Evolutionary conservation across 2,329 filamentous ascomycete genomes (phyloP).

Genomic region (Phaeophleospora eucalypticola): DNA sequence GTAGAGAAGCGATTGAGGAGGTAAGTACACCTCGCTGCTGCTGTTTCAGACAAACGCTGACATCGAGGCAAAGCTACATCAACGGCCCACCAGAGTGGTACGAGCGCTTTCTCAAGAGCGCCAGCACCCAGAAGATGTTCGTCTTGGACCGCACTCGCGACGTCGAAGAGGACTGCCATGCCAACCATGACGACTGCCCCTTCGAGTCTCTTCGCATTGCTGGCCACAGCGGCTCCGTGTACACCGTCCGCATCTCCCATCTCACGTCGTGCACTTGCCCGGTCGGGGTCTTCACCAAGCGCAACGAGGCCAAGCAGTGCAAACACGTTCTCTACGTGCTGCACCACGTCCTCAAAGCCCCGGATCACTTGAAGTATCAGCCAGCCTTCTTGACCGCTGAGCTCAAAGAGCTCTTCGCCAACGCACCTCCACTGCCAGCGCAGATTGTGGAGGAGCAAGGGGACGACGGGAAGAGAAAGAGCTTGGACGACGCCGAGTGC

Average conservation of each 20-base stretch:
- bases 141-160: constrained; percentile 50
- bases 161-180: constrained; percentile 42
- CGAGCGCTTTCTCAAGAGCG: constrained; percentile 20
- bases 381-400: constrained; percentile 57
- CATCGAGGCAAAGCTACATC: constrained; percentile 11
- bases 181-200: constrained; percentile 46
- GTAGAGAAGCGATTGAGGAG: constrained; percentile 24
- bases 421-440: constrained; percentile 49
- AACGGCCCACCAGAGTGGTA: constrained; percentile 19
- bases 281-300: constrained; percentile 21
- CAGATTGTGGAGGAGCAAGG: constrained; percentile 25
- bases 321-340: constrained; percentile 63
- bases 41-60: constrained; percentile 6
- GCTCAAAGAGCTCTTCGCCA: constrained; percentile 52
- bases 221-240: constrained; percentile 60
- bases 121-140: constrained; percentile 45
- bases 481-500: constrained; percentile 59
- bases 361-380: constrained; percentile 55
- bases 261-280: constrained; percentile 38
- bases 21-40: constrained; percentile 7
- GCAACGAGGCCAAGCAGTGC: constrained; percentile 51
- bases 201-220: constrained; percentile 55
- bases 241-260: constrained; percentile 52
- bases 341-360: constrained; percentile 54
- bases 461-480: constrained; percentile 51